phyloP scores from a whole-genome alignment of 1,284 basidiomycete species.

The Leucoagaricus sp. region DNA sequence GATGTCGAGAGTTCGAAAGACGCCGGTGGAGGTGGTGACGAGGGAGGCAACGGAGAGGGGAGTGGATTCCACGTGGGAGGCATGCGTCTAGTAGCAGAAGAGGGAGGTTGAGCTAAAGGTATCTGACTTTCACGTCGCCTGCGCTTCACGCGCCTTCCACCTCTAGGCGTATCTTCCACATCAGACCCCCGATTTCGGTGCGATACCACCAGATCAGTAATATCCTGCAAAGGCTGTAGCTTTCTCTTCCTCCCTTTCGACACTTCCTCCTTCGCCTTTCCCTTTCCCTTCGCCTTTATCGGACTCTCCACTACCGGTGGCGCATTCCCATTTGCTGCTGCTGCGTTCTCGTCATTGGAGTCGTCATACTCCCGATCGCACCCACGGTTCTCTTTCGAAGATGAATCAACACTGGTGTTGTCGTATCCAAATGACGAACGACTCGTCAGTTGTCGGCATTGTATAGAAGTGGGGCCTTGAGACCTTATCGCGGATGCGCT shows the following conservation, averaged over 20 bases:
- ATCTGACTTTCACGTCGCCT: neutral
- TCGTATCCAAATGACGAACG: neutral
- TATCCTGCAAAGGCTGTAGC: slow-evolving; percentile 32
- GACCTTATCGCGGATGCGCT: neutral
- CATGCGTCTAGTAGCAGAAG: neutral
- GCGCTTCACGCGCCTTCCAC: slow-evolving; percentile 7
- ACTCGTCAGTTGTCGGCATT: neutral
- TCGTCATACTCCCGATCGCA: neutral
- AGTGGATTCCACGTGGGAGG: neutral
- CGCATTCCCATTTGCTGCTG: neutral
- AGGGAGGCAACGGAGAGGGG: slow-evolving; percentile 12
- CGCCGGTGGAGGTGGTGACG: slow-evolving; percentile 11
- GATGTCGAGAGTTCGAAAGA: slow-evolving; percentile 3
- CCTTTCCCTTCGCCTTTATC: slow-evolving; percentile 21
- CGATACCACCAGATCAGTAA: slow-evolving; percentile 24
- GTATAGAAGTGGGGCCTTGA: neutral
- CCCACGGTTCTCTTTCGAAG: slow-evolving; percentile 17
- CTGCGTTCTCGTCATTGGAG: neutral
- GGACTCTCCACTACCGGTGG: neutral
- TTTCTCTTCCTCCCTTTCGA: slow-evolving; percentile 28
- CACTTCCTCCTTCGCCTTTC: slow-evolving; percentile 19
- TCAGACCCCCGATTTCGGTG: slow-evolving; percentile 8
- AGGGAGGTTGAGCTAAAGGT: neutral
- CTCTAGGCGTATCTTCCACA: neutral
- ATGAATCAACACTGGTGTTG: neutral